Base-by-base conservation (phyloP, 306 rosid species). In the Hylodesmum podocarpum region DNA sequence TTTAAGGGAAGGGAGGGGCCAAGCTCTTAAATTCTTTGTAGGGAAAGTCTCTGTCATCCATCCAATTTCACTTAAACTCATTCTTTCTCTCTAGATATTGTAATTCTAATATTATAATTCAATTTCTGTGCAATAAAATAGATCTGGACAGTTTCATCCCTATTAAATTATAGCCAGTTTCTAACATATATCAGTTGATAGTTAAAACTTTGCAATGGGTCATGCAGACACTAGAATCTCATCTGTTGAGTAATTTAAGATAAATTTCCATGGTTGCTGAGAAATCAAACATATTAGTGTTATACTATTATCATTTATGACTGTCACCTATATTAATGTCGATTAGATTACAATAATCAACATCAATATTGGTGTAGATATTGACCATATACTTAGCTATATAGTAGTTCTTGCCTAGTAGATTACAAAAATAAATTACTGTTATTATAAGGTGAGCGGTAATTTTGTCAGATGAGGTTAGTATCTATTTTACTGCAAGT, bases 231-330 rank as follows among this genome's bases (percentile, higher is more conserved):
- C 74, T 65, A 63, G 7, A 3, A 34, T 76, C 22, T 43, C 16
- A 63, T 53, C 49, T 51, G 39, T 37, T 29, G 33, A 43, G 66
- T 39, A 66, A 58, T 78, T 68, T 68, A 49, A 40, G 65, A 67
- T 22, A 76, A 39, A 62, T 63, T 61, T 18, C 59, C 19, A 43
- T 10, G 5, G 49, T 37, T 46, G 27, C 58, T 46, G 66, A 37
- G 13, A 34, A 27, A 33, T 44, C 29, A 21, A 47, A 15, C 64
- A 27, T 51, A 24, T 49, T 34, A 62, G 22, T 24, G 39, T 55
- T 10, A 72, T 10, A 51, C 27, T 8, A 9, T 50, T 21, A 22
- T 33, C 27, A 36, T 53, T 34, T 34, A 51, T 5, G 54, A 55
- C 39, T 55, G 16, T 16, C 29, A 16, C 24, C 27, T 36, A 57